Evolutionary conservation across 1,284 basidiomycete species (phyloP).

Genomic region (Sanghuangporus sanghuang): DNA sequence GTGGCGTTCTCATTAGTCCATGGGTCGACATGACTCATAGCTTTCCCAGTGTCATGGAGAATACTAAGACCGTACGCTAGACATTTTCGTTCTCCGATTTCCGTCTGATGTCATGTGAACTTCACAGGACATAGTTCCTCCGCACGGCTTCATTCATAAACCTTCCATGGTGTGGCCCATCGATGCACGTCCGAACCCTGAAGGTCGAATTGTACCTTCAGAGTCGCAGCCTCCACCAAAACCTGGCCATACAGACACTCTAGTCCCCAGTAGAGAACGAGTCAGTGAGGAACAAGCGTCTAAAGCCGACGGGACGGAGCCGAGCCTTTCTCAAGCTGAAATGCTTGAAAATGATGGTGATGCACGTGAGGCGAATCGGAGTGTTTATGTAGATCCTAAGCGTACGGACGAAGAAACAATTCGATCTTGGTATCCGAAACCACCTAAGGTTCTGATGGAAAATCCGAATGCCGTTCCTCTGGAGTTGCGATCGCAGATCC

Average conservation of each 20-base stretch:
- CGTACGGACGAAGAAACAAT: slow-evolving; percentile 24
- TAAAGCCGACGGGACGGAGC: slow-evolving; percentile 2
- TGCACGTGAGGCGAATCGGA: background rate
- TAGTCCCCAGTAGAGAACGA: slow-evolving; percentile 32
- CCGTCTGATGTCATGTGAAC: background rate
- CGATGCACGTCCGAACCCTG: slow-evolving; percentile 32
- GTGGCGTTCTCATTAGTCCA: slow-evolving; percentile 72
- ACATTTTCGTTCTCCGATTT: slow-evolving; percentile 20
- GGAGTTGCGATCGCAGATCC: slow-evolving; percentile 64
- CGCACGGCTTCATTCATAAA: slow-evolving; percentile 55
- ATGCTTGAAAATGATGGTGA: slow-evolving; percentile 4
- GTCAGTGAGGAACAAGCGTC: slow-evolving; percentile 18
- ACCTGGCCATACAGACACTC: slow-evolving; percentile 47
- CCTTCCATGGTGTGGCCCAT: slow-evolving; percentile 55
- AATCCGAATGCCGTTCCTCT: slow-evolving; percentile 40
- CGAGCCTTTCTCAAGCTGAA: slow-evolving; percentile 14
- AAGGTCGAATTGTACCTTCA: slow-evolving; percentile 35
- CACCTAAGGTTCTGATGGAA: slow-evolving; percentile 55
- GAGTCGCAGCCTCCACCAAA: slow-evolving; percentile 39
- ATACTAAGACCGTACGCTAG: slow-evolving; percentile 56
- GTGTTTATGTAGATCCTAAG: background rate
- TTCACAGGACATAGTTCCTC: slow-evolving; percentile 56
- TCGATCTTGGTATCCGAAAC: slow-evolving; percentile 49
- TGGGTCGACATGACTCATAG: slow-evolving; percentile 86
- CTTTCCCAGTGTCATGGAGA: slow-evolving; percentile 76